Evolutionary conservation across 306 rosid species (phyloP).

Genomic region (Prinsepia uniflora): DNA sequence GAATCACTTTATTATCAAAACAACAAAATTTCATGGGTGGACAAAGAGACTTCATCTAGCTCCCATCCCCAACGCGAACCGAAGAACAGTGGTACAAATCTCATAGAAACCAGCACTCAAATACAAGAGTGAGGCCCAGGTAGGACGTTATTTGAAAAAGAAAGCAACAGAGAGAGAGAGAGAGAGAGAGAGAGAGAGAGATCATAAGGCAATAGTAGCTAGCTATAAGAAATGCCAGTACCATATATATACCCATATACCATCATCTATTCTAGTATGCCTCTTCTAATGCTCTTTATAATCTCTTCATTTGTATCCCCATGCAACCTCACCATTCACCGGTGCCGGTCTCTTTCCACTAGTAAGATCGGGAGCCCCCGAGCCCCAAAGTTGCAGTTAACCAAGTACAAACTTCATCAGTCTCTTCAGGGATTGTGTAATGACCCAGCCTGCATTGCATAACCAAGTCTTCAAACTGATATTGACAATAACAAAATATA

Average conservation of each 20-base stretch:
- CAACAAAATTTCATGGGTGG: conserved; percentile 21
- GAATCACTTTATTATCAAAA: conserved; percentile 14
- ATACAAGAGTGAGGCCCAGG: neutral
- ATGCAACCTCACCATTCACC: neutral
- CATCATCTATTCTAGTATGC: conserved; percentile 46
- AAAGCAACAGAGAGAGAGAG: neutral
- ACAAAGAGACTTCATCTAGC: neutral
- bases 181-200: conserved; percentile 1
- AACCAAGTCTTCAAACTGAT: conserved; percentile 6
- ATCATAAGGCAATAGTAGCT: conserved; percentile 28
- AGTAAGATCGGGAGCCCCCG: conserved; percentile 56
- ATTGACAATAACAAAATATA: conserved; percentile 6
- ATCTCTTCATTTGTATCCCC: conserved; percentile 11
- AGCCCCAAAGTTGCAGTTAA: conserved; percentile 66
- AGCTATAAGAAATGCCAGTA: conserved; percentile 30
- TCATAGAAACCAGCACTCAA: neutral
- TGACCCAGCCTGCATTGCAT: conserved; percentile 76
- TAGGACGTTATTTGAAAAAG: conserved; percentile 13
- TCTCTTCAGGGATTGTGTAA: conserved; percentile 87
- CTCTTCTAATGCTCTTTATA: conserved; percentile 33
- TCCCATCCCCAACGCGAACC: conserved; percentile 1
- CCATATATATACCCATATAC: conserved; percentile 34
- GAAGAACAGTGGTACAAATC: conserved; percentile 8
- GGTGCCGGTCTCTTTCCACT: conserved; percentile 11
- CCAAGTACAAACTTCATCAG: conserved; percentile 82